Base-by-base conservation (phyloP, 2,329 filamentous ascomycete species). In the Fusarium anguioides region DNA sequence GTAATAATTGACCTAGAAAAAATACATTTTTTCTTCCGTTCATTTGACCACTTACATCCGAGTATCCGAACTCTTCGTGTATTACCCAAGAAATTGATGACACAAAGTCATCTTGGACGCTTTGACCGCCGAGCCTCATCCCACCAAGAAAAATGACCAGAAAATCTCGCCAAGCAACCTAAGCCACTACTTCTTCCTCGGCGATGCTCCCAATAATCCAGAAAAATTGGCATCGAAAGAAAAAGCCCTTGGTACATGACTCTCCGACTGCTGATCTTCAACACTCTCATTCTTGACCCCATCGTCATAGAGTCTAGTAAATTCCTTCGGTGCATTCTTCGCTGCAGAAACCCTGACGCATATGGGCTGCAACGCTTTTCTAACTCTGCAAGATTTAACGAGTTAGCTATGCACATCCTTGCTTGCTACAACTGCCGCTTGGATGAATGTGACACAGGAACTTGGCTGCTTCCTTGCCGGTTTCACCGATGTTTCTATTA, bases 261-360 rank as follows among this genome's bases (percentile, higher is more conserved):
- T 20, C 11, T 23, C 41, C 18, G 29, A 33, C 10, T 6, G 20
- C 17, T 27, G 24, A 50, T 31, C 24, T 37, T 18, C 6, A 8
- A 27, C 15, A 17, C 21, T 23, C 18, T n/a, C 9, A 29, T 31
- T 49, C 44, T 55, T 49, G 36, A 10, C 11, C n/a, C 29, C 15
- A 23, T 46, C 59, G 57, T 47, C 41, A 56, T 62, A 55, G 57
- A 56, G 49, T 46, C 47, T 36, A 20, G 35, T 21, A 29, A 15
- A 41, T 42, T 27, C 21, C 35, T 55, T 62, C 57, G 36, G 23
- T 47, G 41, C 57, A 62, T 55, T 55, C 48, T 61, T 62, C 57
- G 29, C n/a, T 61, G 55, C 40, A 55, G 23, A 47, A 3, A 9
- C 18, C 33, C 18, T n/a, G 18, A 29, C 17, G 23, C 24, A 56